These are phyloP conservation scores for Spergularia marina DNA, from an alignment of 148 eudicot genomes.

Conservation along the genomic window DNA sequence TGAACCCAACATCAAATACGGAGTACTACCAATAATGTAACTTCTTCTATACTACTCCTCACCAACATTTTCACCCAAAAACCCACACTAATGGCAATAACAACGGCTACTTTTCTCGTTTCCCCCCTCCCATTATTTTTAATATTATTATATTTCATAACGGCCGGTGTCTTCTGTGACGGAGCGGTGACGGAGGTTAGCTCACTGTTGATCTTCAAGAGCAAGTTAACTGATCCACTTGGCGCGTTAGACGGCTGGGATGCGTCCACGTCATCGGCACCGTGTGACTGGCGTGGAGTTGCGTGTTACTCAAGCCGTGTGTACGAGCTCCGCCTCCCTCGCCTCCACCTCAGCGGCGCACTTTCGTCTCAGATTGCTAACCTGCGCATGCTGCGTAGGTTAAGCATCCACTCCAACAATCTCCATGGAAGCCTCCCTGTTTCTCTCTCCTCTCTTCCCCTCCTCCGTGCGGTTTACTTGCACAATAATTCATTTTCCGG, in stretches of 20 bases:
- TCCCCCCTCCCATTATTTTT: neutral
- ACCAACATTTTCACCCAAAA: no score
- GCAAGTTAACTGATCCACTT: slow-evolving; percentile 42
- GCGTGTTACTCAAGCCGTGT: slow-evolving; percentile 34
- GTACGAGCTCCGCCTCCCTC: slow-evolving; percentile 45
- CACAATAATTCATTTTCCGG: slow-evolving; percentile 59
- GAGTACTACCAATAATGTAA: no score
- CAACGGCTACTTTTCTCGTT: slow-evolving; percentile 27
- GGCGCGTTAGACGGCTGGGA: slow-evolving; percentile 53
- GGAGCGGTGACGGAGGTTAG: slow-evolving; percentile 30
- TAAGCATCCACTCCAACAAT: slow-evolving; percentile 52
- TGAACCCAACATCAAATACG: no score
- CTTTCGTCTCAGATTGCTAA: slow-evolving; percentile 33
- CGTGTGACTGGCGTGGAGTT: slow-evolving; percentile 78
- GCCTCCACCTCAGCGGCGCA: slow-evolving; percentile 42
- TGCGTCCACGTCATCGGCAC: slow-evolving; percentile 46
- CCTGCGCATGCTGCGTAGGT: slow-evolving; percentile 41
- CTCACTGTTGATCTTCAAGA: slow-evolving; percentile 38
- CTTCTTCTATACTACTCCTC: no score
- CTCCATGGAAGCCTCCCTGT: slow-evolving; percentile 29
- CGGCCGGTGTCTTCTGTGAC: neutral
- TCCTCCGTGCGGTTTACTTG: slow-evolving; percentile 48
- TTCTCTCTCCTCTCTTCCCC: slow-evolving; percentile 33
- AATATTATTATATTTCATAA: neutral
- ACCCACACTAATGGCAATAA: slow-evolving; percentile 10